These are phyloP conservation scores for Hypericum perforatum DNA, from an alignment of 345 rosid species.

Conservation along the genomic window DNA sequence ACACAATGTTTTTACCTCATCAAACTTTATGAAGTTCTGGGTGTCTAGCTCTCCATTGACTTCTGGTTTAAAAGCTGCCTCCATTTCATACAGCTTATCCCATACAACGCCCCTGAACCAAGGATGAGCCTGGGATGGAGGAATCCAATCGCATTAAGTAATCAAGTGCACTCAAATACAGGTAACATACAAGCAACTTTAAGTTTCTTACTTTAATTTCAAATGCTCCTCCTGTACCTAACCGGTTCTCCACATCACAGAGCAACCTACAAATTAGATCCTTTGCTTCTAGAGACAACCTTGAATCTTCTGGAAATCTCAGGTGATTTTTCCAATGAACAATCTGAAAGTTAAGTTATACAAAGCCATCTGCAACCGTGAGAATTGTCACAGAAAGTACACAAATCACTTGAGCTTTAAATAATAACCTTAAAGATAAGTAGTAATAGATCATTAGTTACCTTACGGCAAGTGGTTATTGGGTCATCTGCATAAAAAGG, in stretches of 20 bases:
- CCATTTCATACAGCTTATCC: slow-evolving; percentile 91
- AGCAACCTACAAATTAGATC: slow-evolving; percentile 80
- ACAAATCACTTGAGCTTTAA: too few relatives aligned
- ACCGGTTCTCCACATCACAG: slow-evolving; percentile 82
- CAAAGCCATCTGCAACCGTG: neutral
- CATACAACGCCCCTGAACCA: slow-evolving; percentile 72
- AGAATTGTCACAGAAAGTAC: too few relatives aligned
- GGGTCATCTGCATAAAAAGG: slow-evolving; percentile 97
- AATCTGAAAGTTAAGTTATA: slow-evolving; percentile 40
- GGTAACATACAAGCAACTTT: slow-evolving; percentile 8
- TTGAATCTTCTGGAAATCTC: slow-evolving; percentile 75
- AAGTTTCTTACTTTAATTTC: slow-evolving; percentile 67
- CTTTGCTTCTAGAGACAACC: slow-evolving; percentile 62
- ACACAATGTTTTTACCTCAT: too few relatives aligned
- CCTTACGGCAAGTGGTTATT: slow-evolving; percentile 86
- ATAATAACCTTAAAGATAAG: neutral
- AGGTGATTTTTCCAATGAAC: slow-evolving; percentile 89
- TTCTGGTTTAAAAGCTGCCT: slow-evolving; percentile 92
- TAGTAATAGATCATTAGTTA: slow-evolving; percentile 20
- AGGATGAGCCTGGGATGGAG: slow-evolving; percentile 67
- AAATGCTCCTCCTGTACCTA: slow-evolving; percentile 75
- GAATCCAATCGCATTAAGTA: slow-evolving; percentile 7
- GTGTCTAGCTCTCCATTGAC: slow-evolving; percentile 90
- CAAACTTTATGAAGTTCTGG: slow-evolving; percentile 93
- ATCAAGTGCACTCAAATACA: slow-evolving; percentile 13